A percentile compares a stretch with the other conserved stretches of the same genome.
Conservation (phyloP, 2,329 filamentous ascomycete species). For the Fusarium sp. region DNA sequence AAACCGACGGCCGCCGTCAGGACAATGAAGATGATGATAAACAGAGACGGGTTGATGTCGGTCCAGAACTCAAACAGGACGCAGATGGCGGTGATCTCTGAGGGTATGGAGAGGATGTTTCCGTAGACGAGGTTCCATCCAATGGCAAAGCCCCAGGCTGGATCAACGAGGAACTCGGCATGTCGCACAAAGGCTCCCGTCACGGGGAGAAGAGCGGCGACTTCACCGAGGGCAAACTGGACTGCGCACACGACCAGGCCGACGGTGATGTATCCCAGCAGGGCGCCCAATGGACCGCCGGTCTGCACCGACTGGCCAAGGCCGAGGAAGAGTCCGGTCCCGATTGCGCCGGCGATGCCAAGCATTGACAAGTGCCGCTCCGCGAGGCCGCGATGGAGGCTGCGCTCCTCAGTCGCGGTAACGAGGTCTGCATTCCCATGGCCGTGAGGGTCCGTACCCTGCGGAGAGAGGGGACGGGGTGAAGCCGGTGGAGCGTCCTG, state of each 20-base stretch:
- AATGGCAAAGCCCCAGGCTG: constrained; percentile 69
- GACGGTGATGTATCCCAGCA: constrained; percentile 63
- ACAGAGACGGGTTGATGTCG: constrained; percentile 48
- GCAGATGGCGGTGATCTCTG: constrained; percentile 64
- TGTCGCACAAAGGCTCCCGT: constrained; percentile 66
- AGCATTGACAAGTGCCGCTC: constrained; percentile 65
- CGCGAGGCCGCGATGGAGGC: constrained; percentile 44
- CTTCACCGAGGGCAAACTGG: constrained; percentile 67
- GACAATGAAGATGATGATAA: constrained; percentile 47
- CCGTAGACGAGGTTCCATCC: constrained; percentile 69
- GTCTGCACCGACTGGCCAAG: constrained; percentile 61
- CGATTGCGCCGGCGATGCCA: constrained; percentile 68
- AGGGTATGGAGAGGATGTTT: constrained; percentile 66
- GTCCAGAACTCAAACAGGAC: constrained; percentile 59
- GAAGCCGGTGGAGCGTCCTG: constrained; percentile 4
- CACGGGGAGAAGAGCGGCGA: constrained; percentile 63
- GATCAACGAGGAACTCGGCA: constrained; percentile 66
- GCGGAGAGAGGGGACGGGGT: not conserved
- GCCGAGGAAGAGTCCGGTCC: constrained; percentile 54
- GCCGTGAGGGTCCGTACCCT: not conserved
- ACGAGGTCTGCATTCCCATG: constrained; percentile 41
- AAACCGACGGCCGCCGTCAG: constrained; percentile 45
- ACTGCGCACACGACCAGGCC: constrained; percentile 64
- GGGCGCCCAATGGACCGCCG: constrained; percentile 57
- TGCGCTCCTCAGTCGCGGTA: constrained; percentile 42